A percentile compares a stretch with the other conserved stretches of the same genome.
phyloP scores from a whole-genome alignment of 2,329 filamentous ascomycete genomes.

The Scorias spongiosa region DNA sequence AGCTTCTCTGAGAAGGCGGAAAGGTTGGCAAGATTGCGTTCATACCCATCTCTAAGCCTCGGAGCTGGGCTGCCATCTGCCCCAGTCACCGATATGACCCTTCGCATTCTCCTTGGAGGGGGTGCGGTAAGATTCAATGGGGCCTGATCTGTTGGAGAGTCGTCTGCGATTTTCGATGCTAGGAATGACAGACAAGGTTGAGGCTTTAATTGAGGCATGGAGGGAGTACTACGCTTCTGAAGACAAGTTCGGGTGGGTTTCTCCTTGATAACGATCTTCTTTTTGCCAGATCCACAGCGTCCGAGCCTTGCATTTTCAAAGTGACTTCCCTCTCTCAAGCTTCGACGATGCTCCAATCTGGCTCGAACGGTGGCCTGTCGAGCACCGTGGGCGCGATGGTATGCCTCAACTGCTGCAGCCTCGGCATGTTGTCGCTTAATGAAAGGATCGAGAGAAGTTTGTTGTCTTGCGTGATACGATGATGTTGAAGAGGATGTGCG shows the following conservation, averaged over 20 bases:
- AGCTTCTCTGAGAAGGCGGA: constrained; percentile 1
- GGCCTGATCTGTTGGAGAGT: background rate
- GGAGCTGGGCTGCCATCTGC: constrained; percentile 12
- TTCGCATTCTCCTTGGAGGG: background rate
- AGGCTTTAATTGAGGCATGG: constrained; percentile 2
- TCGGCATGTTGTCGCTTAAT: constrained; percentile 44
- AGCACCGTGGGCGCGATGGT: constrained; percentile 34
- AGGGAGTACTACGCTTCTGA: background rate
- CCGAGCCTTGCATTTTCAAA: constrained; percentile 16
- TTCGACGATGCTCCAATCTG: constrained; percentile 7
- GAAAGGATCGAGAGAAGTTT: constrained; percentile 22
- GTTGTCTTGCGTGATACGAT: constrained; percentile 8
- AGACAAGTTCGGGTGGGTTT: constrained; percentile 1
- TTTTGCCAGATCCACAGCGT: constrained; percentile 5
- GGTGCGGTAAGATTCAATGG: background rate
- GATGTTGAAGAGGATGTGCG: constrained; percentile 13
- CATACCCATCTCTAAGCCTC: constrained; percentile 7
- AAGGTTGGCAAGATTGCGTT: constrained; percentile 2
- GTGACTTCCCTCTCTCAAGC: constrained; percentile 19
- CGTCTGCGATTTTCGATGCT: constrained; percentile 5
- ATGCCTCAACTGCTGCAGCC: constrained; percentile 47
- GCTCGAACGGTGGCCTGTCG: constrained; percentile 12
- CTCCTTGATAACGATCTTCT: constrained; percentile 4
- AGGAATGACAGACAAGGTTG: constrained; percentile 6
- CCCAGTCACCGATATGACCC: background rate